A percentile compares a stretch with the other conserved stretches of the same genome.
These are phyloP conservation scores for Saccharomycopsis synnaedendra DNA, from an alignment of 805 yeast genomes.

Conservation along the genomic window DNA sequence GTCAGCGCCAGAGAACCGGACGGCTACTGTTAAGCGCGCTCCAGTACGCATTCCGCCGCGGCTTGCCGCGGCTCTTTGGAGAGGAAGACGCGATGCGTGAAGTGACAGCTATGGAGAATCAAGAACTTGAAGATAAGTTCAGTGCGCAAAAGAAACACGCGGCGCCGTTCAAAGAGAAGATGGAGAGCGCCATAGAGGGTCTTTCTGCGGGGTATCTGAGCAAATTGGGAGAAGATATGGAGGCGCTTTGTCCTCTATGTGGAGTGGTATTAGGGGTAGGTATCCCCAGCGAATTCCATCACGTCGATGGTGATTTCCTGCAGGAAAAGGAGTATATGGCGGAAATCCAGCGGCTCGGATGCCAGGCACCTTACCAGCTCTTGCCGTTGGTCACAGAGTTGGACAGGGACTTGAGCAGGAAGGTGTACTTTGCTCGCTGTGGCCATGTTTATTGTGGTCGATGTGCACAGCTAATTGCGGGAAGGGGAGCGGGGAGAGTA, in stretches of 20 bases:
- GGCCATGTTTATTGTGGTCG: constrained; percentile 86
- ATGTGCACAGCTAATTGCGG: constrained; percentile 48
- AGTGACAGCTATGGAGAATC: constrained; percentile 7
- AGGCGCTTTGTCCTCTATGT: constrained; percentile 54
- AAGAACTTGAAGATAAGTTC: constrained; percentile 6
- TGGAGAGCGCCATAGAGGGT: constrained; percentile 17
- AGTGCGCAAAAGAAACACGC: constrained; percentile 14
- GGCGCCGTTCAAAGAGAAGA: constrained; percentile 20
- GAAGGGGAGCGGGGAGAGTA: background rate
- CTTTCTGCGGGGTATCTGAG: constrained; percentile 23
- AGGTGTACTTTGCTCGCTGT: constrained; percentile 58
- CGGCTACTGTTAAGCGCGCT: background rate
- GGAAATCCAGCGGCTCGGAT: constrained; percentile 16
- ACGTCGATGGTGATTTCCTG: constrained; percentile 19
- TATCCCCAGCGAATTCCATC: constrained; percentile 39
- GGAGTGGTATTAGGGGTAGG: constrained; percentile 68
- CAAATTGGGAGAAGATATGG: constrained; percentile 25
- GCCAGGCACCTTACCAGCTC: constrained; percentile 62
- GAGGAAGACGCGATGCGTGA: constrained; percentile 5
- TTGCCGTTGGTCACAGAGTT: constrained; percentile 31
- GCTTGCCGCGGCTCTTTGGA: background rate
- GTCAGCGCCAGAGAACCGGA: background rate
- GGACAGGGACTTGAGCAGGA: constrained; percentile 51
- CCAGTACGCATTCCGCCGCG: background rate
- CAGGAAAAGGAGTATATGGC: constrained; percentile 1